A percentile compares a stretch with the other conserved stretches of the same genome.
Conservation (phyloP, 2,329 filamentous ascomycete genomes). For the Didymella sp. region DNA sequence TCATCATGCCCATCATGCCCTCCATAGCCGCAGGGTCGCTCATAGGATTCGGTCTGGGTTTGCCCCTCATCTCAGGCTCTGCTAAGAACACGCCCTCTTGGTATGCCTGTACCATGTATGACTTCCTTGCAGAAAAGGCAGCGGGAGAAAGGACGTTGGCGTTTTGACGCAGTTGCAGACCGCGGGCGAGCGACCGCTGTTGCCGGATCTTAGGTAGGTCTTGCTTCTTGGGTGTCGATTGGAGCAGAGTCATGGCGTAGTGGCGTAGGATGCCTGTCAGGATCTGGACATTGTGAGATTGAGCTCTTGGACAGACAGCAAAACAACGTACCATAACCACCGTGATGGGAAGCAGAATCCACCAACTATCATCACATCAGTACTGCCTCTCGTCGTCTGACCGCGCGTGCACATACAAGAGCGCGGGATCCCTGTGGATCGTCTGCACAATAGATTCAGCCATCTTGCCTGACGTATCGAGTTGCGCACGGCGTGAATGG, state of each 20-base stretch:
- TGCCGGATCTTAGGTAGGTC: conserved; percentile 80
- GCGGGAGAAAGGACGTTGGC: conserved; percentile 77
- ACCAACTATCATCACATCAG: conserved; percentile 72
- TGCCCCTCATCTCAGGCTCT: conserved; percentile 82
- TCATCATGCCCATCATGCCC: conserved; percentile 99
- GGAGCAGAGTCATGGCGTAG: conserved; percentile 92
- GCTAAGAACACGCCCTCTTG: conserved; percentile 89
- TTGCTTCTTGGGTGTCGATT: conserved; percentile 81
- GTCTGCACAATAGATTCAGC: conserved; percentile 86
- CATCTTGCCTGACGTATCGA: conserved; percentile 63
- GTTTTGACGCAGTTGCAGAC: conserved; percentile 83
- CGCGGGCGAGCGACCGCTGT: conserved; percentile 81
- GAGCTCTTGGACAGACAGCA: neutral
- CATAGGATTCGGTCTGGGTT: conserved; percentile 92
- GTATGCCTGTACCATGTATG: conserved; percentile 79
- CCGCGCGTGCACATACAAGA: conserved; percentile 73
- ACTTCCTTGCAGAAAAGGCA: conserved; percentile 81
- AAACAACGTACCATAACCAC: conserved; percentile 79
- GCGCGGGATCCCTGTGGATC: conserved; percentile 96
- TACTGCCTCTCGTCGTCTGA: conserved; percentile 3
- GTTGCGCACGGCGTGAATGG: conserved; percentile 22
- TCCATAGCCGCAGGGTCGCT: conserved; percentile 97
- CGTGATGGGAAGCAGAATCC: conserved; percentile 97
- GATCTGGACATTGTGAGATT: conserved; percentile 61
- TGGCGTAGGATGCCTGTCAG: conserved; percentile 94